These are phyloP conservation scores for Alliaria petiolata DNA, from an alignment of 345 rosid species.

Conservation along the genomic window DNA sequence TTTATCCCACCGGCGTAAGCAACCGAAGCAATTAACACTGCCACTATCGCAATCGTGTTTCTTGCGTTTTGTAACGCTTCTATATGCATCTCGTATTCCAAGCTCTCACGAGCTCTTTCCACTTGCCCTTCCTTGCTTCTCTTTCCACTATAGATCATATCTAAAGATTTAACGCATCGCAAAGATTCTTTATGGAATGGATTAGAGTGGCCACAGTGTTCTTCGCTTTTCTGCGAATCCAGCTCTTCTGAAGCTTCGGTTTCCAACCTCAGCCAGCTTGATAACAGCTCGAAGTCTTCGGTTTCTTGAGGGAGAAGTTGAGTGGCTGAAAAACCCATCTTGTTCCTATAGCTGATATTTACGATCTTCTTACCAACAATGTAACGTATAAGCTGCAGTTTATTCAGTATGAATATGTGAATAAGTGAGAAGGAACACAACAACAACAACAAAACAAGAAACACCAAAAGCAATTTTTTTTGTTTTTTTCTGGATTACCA, in stretches of 20 bases:
- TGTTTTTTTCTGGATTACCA: too few species aligned
- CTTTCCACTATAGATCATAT: neutral
- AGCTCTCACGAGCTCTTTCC: constrained; percentile 5
- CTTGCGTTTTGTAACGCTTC: constrained; percentile 65
- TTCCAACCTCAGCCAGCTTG: neutral
- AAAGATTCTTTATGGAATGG: neutral
- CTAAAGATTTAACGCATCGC: neutral
- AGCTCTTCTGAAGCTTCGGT: neutral
- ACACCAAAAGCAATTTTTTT: too few species aligned
- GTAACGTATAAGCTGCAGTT: constrained; percentile 17
- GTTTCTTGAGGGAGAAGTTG: neutral
- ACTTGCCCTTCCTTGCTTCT: neutral
- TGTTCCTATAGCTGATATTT: neutral
- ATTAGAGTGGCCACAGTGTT: neutral
- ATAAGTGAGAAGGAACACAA: neutral
- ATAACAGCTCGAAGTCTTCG: constrained; percentile 11
- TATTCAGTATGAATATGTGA: neutral
- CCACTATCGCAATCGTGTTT: constrained; percentile 54
- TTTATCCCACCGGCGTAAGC: constrained; percentile 64
- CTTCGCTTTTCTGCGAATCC: neutral
- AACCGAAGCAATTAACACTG: constrained; percentile 58
- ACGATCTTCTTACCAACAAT: neutral
- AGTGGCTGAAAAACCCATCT: neutral
- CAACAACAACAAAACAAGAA: neutral
- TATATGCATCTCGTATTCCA: constrained; percentile 40